A percentile compares a stretch with the other conserved stretches of the same genome.
Evolutionary conservation across 2,329 filamentous ascomycete genomes (phyloP).

Genomic region (Graphium sp.): DNA sequence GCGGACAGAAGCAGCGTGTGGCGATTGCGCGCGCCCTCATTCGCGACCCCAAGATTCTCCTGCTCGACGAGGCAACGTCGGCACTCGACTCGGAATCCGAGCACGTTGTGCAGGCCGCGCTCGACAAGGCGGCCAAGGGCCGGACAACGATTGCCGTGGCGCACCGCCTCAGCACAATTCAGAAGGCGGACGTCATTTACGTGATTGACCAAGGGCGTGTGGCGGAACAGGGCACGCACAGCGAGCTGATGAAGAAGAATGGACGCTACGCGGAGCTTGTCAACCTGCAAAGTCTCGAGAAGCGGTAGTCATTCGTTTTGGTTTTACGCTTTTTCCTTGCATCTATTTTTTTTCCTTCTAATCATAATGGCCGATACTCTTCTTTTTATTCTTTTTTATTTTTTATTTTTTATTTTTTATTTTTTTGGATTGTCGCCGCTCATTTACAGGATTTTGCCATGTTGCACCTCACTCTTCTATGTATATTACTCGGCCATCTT

Average conservation of each 20-base stretch:
- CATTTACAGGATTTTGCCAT: no score
- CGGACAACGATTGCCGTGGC: slow-evolving; percentile 90
- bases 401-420: slow-evolving; percentile 1
- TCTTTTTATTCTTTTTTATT: slow-evolving; percentile 1
- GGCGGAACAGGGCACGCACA: slow-evolving; percentile 70
- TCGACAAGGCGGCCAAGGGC: slow-evolving; percentile 68
- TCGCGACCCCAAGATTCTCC: slow-evolving; percentile 74
- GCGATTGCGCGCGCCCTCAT: slow-evolving; percentile 85
- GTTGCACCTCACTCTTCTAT: no score
- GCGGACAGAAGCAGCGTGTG: slow-evolving; percentile 88
- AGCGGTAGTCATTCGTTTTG: not conserved
- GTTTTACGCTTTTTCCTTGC: not conserved
- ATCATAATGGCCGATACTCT: no score
- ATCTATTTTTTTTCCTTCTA: slow-evolving; percentile 1
- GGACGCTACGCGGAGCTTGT: slow-evolving; percentile 67
- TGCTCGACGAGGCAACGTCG: slow-evolving; percentile 68
- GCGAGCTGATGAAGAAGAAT: slow-evolving; percentile 50
- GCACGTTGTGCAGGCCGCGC: slow-evolving; percentile 63
- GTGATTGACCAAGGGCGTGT: slow-evolving; percentile 87
- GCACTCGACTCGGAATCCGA: slow-evolving; percentile 64
- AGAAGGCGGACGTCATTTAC: slow-evolving; percentile 87
- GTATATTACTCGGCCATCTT: no score
- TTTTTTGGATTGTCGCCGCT: not conserved
- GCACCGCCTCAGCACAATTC: slow-evolving; percentile 80
- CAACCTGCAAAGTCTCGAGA: slow-evolving; percentile 56